Evolutionary conservation across 2,329 filamentous ascomycete species (phyloP).

Genomic region (Diaporthe citri): DNA sequence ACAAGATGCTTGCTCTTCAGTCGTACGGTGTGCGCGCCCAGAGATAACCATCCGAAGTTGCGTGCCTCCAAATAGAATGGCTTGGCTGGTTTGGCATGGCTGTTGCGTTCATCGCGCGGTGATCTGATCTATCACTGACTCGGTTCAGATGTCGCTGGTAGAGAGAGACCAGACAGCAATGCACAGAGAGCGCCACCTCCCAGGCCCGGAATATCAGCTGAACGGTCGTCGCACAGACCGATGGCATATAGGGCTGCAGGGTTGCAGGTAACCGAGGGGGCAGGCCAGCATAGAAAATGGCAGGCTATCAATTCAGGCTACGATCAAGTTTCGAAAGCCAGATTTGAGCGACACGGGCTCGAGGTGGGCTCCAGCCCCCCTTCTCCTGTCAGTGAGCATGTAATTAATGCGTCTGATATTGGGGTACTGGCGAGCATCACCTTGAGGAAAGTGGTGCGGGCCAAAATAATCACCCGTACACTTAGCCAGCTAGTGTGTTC

Average conservation of each 20-base stretch:
- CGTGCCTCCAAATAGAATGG: not conserved
- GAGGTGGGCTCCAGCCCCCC: too few species aligned
- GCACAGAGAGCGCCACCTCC: not conserved
- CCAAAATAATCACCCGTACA: not conserved
- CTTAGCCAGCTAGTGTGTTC: not conserved
- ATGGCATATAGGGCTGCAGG: constrained; percentile 31
- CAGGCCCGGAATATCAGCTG: constrained; percentile 20
- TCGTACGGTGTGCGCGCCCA: not conserved
- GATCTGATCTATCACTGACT: constrained; percentile 23
- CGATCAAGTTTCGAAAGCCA: not conserved
- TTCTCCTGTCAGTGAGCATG: constrained; percentile 12
- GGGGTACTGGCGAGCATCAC: not conserved
- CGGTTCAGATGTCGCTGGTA: not conserved
- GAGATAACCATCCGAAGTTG: not conserved
- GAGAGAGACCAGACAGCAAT: not conserved
- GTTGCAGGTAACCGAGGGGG: not conserved
- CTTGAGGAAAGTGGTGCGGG: not conserved
- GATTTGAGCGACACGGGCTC: not conserved
- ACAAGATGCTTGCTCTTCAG: not conserved
- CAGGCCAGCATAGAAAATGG: not conserved
- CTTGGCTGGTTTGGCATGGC: constrained; percentile 21
- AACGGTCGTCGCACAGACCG: constrained; percentile 24
- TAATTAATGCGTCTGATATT: not conserved
- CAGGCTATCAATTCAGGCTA: constrained; percentile 5
- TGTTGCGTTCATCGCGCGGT: constrained; percentile 13